Percentiles rank a stretch among this genome's conserved stretches.
Conservation (phyloP, 768 basidiomycete species). For the Mycena galericulata region DNA sequence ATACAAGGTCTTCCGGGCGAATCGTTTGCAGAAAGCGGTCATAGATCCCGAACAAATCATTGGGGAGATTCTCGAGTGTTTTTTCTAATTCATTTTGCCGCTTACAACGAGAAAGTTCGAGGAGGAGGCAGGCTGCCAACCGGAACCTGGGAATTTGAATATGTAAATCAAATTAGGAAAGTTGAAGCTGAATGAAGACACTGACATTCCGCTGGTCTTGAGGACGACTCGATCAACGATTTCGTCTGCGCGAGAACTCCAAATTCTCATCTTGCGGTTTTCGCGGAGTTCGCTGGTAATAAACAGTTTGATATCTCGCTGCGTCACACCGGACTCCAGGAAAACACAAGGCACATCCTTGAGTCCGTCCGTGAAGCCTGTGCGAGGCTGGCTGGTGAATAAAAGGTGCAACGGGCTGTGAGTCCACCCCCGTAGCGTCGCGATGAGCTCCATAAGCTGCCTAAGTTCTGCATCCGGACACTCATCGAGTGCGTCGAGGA, state of each 20-base stretch:
- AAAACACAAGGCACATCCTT: not conserved
- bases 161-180: not conserved
- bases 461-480: not conserved
- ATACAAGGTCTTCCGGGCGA: not conserved
- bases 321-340: not conserved
- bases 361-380: not conserved
- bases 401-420: not conserved
- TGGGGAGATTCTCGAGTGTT: not conserved
- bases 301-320: not conserved
- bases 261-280: not conserved
- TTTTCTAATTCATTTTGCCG: not conserved
- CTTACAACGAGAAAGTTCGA: not conserved
- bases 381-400: slow-evolving; percentile 6
- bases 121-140: not conserved
- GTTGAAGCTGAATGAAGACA: not conserved
- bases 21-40: not conserved
- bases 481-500: not conserved
- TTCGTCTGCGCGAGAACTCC: too few species aligned
- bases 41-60: not conserved
- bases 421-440: not conserved
- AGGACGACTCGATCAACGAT: not conserved
- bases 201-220: slow-evolving; percentile 4
- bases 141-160: not conserved
- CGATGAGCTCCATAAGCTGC: not conserved
- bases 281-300: not conserved